Evolutionary conservation across 2,329 filamentous ascomycete genomes (phyloP).

Genomic region (Metarhizium rileyi): DNA sequence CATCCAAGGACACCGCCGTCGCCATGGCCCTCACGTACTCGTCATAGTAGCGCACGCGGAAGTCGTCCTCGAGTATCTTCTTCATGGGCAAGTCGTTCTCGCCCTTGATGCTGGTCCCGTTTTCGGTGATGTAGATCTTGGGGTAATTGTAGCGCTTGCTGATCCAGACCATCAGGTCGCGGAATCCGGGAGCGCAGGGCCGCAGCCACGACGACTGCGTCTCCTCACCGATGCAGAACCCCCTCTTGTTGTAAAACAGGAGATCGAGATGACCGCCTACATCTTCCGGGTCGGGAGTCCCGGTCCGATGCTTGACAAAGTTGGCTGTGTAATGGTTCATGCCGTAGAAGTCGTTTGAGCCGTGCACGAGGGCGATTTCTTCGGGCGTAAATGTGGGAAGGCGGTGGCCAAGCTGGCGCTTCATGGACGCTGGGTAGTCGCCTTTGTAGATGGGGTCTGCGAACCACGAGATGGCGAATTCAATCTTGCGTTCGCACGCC

Average conservation of each 20-base stretch:
- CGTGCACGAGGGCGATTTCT: slow-evolving; percentile 63
- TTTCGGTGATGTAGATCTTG: slow-evolving; percentile 81
- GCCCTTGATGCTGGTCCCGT: slow-evolving; percentile 73
- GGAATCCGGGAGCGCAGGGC: slow-evolving; percentile 66
- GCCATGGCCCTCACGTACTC: slow-evolving; percentile 71
- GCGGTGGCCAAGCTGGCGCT: slow-evolving; percentile 66
- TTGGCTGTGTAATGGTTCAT: slow-evolving; percentile 93
- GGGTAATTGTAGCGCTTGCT: slow-evolving; percentile 67
- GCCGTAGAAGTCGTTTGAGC: slow-evolving; percentile 89
- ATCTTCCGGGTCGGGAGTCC: slow-evolving; percentile 53
- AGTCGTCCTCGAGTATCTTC: slow-evolving; percentile 69
- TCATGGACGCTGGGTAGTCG: slow-evolving; percentile 76
- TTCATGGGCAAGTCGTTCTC: slow-evolving; percentile 68
- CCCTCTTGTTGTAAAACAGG: slow-evolving; percentile 59
- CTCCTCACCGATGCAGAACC: slow-evolving; percentile 67
- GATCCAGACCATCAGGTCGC: slow-evolving; percentile 66
- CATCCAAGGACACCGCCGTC: slow-evolving; percentile 58
- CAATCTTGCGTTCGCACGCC: slow-evolving; percentile 70
- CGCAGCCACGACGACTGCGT: slow-evolving; percentile 77
- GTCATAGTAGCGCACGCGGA: slow-evolving; percentile 70
- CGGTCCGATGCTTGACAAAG: slow-evolving; percentile 66
- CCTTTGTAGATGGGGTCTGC: slow-evolving; percentile 81
- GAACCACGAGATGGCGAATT: slow-evolving; percentile 84
- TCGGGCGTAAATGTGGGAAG: slow-evolving; percentile 66
- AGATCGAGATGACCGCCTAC: slow-evolving; percentile 67